A percentile compares a stretch with the other conserved stretches of the same genome.
phyloP scores from a whole-genome alignment of 2,329 filamentous ascomycete species.

The Sporothrix protearum region DNA sequence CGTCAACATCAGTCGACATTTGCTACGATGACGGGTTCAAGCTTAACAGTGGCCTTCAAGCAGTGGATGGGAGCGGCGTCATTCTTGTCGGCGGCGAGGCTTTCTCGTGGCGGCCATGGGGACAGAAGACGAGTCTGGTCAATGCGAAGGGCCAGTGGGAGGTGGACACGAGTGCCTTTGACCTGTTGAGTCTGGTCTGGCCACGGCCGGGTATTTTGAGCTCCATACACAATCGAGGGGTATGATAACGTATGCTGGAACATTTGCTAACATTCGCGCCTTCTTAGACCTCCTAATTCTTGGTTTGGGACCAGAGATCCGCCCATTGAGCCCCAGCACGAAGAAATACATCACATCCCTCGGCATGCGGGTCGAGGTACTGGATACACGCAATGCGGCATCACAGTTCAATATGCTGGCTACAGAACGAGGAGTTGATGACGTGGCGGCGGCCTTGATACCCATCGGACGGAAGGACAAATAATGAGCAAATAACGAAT shows the following conservation, averaged over 20 bases:
- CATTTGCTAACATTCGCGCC: neutral
- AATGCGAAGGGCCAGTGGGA: slow-evolving; percentile 83
- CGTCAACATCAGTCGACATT: slow-evolving; percentile 78
- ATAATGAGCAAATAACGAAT: neutral
- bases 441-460: slow-evolving; percentile 83
- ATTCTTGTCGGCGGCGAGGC: slow-evolving; percentile 82
- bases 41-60: slow-evolving; percentile 73
- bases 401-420: slow-evolving; percentile 92
- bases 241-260: no score
- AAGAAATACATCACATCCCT: slow-evolving; percentile 68
- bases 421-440: slow-evolving; percentile 82
- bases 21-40: slow-evolving; percentile 82
- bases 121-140: slow-evolving; percentile 48
- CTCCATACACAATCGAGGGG: no score
- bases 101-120: slow-evolving; percentile 86
- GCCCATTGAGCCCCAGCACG: slow-evolving; percentile 72
- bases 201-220: slow-evolving; percentile 92
- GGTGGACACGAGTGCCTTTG: slow-evolving; percentile 66
- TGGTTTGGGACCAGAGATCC: slow-evolving; percentile 73
- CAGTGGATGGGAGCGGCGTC: slow-evolving; percentile 52
- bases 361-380: slow-evolving; percentile 80
- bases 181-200: slow-evolving; percentile 73
- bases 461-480: slow-evolving; percentile 76
- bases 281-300: slow-evolving; percentile 75
- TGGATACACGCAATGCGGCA: slow-evolving; percentile 90